Conservation (phyloP, 2,329 filamentous ascomycete species). For the Cladorrhinum sp. region DNA sequence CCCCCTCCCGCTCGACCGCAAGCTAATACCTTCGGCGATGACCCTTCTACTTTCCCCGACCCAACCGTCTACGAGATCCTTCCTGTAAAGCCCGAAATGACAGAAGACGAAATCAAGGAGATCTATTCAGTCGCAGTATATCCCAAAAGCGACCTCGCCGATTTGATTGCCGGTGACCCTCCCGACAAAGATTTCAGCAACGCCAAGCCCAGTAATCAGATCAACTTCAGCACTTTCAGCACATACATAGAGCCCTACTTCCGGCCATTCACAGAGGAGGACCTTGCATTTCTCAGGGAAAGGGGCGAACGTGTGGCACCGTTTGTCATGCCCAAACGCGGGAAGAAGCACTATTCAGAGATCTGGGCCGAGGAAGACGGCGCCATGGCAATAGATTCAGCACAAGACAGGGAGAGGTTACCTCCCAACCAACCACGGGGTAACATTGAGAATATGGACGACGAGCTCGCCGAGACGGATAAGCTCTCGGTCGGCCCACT, state of each 20-base stretch:
- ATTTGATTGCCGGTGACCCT: constrained; percentile 82
- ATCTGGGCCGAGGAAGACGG: constrained; percentile 95
- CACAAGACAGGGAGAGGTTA: constrained; percentile 58
- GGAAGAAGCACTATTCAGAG: constrained; percentile 81
- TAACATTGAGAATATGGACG: constrained; percentile 80
- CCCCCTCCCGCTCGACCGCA: constrained; percentile 66
- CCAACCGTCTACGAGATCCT: constrained; percentile 94
- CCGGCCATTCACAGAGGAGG: constrained; percentile 84
- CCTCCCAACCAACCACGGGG: constrained; percentile 81
- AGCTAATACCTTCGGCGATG: constrained; percentile 85
- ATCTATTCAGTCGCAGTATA: constrained; percentile 87
- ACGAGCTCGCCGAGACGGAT: constrained; percentile 83
- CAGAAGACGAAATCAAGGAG: constrained; percentile 77
- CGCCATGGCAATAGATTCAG: constrained; percentile 67
- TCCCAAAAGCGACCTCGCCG: constrained; percentile 73
- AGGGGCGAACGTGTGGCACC: constrained; percentile 79
- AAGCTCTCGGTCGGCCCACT: constrained; percentile 85
- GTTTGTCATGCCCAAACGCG: constrained; percentile 82
- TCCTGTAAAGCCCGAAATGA: constrained; percentile 69
- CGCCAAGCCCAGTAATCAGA: constrained; percentile 89
- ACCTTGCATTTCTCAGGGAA: constrained; percentile 88
- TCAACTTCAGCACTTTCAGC: constrained; percentile 90
- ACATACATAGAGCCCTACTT: constrained; percentile 91
- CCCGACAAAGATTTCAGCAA: constrained; percentile 95
- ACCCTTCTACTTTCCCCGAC: constrained; percentile 87